phyloP scores from a whole-genome alignment of 2,329 filamentous ascomycete species.

The Fusarium temperatum region DNA sequence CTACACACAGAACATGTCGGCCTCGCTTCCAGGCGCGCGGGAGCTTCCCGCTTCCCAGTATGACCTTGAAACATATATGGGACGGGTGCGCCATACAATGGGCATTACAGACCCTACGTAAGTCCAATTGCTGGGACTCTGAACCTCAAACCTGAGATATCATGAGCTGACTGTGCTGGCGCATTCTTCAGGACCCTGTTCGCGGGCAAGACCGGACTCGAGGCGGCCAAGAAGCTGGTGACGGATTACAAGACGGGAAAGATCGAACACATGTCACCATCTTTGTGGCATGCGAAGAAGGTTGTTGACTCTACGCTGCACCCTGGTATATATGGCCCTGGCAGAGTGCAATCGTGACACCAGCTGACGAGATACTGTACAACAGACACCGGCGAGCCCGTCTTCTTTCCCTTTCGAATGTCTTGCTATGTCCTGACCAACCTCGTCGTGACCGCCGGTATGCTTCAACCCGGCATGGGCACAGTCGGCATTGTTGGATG shows the following conservation, averaged over 20 bases:
- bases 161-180: constrained; percentile 12
- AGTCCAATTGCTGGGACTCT: constrained; percentile 50
- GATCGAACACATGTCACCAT: constrained; percentile 81
- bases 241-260: constrained; percentile 88
- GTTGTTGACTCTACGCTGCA: constrained; percentile 96
- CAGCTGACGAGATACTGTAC: constrained; percentile 15
- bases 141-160: neutral
- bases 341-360: neutral
- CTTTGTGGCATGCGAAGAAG: constrained; percentile 96
- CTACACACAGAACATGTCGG: constrained; percentile 61
- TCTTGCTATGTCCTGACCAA: constrained; percentile 95
- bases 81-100: constrained; percentile 87
- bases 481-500: constrained; percentile 88
- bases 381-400: constrained; percentile 88
- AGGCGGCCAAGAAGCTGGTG: constrained; percentile 84
- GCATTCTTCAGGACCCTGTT: constrained; percentile 78
- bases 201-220: constrained; percentile 79
- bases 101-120: constrained; percentile 96
- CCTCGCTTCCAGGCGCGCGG: constrained; percentile 72
- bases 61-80: constrained; percentile 94
- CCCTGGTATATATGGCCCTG: constrained; percentile 70
- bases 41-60: constrained; percentile 92
- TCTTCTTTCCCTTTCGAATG: constrained; percentile 97
- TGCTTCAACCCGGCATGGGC: constrained; percentile 89
- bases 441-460: constrained; percentile 91